phyloP scores from a whole-genome alignment of 371 early-diverging fungal species.

The Vairimorpha necatrix region DNA sequence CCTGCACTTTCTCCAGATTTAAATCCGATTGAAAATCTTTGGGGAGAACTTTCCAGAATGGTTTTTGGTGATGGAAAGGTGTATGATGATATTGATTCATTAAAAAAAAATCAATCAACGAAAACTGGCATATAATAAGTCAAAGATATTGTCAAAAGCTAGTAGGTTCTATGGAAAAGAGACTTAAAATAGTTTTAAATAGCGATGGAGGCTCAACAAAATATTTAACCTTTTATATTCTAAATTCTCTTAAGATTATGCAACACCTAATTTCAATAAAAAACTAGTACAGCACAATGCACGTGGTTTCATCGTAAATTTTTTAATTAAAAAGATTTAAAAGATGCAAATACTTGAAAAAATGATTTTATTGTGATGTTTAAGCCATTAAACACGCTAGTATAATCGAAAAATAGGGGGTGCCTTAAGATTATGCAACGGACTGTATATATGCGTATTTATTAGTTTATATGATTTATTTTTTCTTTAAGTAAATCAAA shows the following conservation, averaged over 20 bases:
- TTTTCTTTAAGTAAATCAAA: too few species aligned
- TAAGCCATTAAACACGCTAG: too few species aligned
- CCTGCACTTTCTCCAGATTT: constrained; percentile 8
- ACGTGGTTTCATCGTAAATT: too few species aligned
- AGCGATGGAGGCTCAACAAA: background rate
- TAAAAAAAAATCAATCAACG: background rate
- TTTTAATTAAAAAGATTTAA: too few species aligned
- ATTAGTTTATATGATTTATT: too few species aligned
- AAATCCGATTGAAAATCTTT: constrained; percentile 10
- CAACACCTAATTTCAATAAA: background rate
- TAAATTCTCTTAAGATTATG: background rate
- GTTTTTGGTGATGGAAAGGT: background rate
- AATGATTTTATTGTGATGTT: too few species aligned
- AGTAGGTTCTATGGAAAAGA: background rate
- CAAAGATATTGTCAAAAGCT: background rate
- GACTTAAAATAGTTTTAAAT: background rate
- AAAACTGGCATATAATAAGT: background rate
- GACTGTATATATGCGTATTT: background rate
- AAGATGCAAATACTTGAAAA: too few species aligned
- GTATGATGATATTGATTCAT: background rate
- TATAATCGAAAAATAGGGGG: background rate
- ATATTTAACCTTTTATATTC: background rate
- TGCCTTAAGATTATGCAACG: background rate
- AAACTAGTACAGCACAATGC: too few species aligned
- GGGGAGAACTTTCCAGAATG: constrained; percentile 1